phyloP scores from a whole-genome alignment of 2,329 filamentous ascomycete genomes.

The Ceratocystis harringtonii region DNA sequence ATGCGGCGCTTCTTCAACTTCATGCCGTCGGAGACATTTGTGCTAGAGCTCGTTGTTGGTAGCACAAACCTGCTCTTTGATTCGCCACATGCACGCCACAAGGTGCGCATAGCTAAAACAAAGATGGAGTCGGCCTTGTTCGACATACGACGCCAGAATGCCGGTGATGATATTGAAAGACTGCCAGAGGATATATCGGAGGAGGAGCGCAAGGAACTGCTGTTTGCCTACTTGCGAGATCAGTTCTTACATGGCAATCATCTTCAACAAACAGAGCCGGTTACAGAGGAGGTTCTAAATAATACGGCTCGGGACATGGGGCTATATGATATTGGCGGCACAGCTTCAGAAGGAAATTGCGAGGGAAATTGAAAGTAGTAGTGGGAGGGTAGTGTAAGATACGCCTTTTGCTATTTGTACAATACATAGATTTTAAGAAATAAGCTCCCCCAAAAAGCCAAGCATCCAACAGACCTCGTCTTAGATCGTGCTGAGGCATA shows the following conservation, averaged over 20 bases:
- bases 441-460: background rate
- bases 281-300: constrained; percentile 21
- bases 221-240: constrained; percentile 29
- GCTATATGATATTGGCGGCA: constrained; percentile 24
- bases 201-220: constrained; percentile 26
- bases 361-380: constrained; percentile 15
- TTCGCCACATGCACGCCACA: constrained; percentile 27
- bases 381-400: constrained; percentile 7
- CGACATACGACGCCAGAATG: constrained; percentile 2
- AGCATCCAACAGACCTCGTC: background rate
- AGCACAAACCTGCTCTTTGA: constrained; percentile 32
- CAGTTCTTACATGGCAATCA: constrained; percentile 9
- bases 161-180: constrained; percentile 21
- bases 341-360: background rate
- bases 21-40: constrained; percentile 31
- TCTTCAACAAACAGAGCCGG: constrained; percentile 17
- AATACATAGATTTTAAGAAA: constrained; percentile 6
- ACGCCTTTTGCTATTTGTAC: constrained; percentile 5
- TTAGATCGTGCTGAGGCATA: background rate
- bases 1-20: constrained; percentile 32
- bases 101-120: constrained; percentile 30
- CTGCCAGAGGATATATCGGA: constrained; percentile 25
- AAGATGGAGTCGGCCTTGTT: constrained; percentile 27
- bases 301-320: constrained; percentile 31
- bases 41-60: constrained; percentile 33